Percentiles rank a stretch among this genome's conserved stretches.
Evolutionary conservation across 1,139 yeast genomes (phyloP).

Genomic region (Diutina rugosa): DNA sequence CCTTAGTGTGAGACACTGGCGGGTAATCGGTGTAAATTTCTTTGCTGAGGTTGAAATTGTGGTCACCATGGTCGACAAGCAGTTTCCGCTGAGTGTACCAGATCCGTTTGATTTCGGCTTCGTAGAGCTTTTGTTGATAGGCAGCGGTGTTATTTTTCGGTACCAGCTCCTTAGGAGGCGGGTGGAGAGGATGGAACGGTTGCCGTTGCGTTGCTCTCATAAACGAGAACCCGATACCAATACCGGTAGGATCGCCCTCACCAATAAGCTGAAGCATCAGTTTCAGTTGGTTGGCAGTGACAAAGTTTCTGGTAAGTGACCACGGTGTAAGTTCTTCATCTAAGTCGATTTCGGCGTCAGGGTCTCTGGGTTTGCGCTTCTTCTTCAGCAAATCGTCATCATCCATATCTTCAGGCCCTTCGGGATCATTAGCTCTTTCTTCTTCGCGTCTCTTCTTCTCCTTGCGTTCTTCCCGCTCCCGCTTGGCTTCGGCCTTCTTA

Average conservation of each 20-base stretch:
- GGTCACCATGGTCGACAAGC: constrained; percentile 29
- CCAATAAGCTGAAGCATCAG: constrained; percentile 95
- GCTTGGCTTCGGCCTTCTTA: constrained; percentile 15
- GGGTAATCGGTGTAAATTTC: constrained; percentile 25
- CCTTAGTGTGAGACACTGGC: constrained; percentile 24
- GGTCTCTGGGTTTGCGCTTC: constrained; percentile 13
- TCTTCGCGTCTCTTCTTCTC: constrained; percentile 12
- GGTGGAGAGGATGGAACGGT: constrained; percentile 59
- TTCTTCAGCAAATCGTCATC: constrained; percentile 13
- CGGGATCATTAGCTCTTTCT: constrained; percentile 17
- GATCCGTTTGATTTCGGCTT: constrained; percentile 76
- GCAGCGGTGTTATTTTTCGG: constrained; percentile 46
- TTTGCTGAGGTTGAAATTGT: constrained; percentile 10
- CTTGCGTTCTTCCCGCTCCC: constrained; percentile 10
- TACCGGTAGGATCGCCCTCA: constrained; percentile 94
- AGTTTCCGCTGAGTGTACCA: constrained; percentile 82
- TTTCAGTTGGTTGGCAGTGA: constrained; percentile 90
- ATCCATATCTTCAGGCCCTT: constrained; percentile 15
- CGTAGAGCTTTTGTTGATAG: constrained; percentile 83
- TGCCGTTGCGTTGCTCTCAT: constrained; percentile 90
- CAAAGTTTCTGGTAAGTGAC: constrained; percentile 83
- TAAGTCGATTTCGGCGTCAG: constrained; percentile 29
- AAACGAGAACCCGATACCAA: constrained; percentile 84
- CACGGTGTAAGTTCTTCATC: constrained; percentile 91
- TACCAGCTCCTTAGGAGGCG: constrained; percentile 31